Evolutionary conservation across 345 rosid genomes (phyloP).

Genomic region (Syzygium oleosum): DNA sequence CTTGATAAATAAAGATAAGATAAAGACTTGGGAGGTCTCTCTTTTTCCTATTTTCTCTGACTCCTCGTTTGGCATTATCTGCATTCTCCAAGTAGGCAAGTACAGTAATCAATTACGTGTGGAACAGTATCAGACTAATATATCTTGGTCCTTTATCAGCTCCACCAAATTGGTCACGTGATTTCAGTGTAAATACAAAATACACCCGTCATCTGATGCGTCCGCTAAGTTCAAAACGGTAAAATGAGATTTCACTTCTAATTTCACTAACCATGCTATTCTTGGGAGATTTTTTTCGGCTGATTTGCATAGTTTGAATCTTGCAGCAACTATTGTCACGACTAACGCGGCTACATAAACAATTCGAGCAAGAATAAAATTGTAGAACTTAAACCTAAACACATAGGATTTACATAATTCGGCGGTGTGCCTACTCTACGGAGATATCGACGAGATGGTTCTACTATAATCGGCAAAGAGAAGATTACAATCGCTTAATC

Average conservation of each 20-base stretch:
- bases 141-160: background rate
- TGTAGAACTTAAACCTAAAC: too few species aligned
- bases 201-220: background rate
- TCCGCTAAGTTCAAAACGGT: background rate
- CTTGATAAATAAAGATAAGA: background rate
- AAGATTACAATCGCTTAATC: too few species aligned
- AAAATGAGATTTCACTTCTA: too few species aligned
- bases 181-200: background rate
- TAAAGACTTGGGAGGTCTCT: background rate
- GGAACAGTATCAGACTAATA: background rate
- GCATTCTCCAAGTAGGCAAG: background rate
- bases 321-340: background rate
- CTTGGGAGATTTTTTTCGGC: background rate
- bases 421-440: too few species aligned
- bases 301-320: background rate
- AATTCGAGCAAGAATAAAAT: background rate
- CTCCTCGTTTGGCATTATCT: background rate
- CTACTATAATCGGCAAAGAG: too few species aligned
- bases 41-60: background rate
- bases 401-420: too few species aligned
- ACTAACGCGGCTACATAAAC: background rate
- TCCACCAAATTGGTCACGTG: background rate
- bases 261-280: background rate
- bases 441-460: too few species aligned
- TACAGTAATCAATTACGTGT: background rate